Evolutionary conservation across 805 yeast genomes (phyloP).

Genomic region (Tetrapisispora nanseiensis): DNA sequence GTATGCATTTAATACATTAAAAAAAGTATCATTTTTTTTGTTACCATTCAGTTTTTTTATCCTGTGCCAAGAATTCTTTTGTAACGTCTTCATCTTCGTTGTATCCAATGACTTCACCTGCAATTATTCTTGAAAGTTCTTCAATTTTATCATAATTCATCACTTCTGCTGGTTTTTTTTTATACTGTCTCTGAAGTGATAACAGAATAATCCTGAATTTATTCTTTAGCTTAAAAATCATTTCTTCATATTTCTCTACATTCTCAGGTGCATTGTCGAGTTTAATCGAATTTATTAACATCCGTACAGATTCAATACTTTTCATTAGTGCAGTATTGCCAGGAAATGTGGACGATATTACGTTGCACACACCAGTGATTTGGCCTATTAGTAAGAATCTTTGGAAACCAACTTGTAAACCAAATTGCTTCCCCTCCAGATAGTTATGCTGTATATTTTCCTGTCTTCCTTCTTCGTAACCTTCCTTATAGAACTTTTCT

Average conservation of each 20-base stretch:
- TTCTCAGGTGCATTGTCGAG: conserved; percentile 42
- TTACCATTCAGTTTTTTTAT: conserved; percentile 23
- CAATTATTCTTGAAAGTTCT: conserved; percentile 22
- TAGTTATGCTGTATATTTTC: conserved; percentile 52
- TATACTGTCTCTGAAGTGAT: conserved; percentile 18
- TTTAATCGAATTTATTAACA: conserved; percentile 26
- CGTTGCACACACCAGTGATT: conserved; percentile 40
- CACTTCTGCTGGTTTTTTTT: conserved; percentile 7
- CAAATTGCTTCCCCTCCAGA: conserved; percentile 75
- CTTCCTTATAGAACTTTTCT: conserved; percentile 48
- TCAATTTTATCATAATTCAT: conserved; percentile 30
- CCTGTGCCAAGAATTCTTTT: conserved; percentile 11
- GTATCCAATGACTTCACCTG: conserved; percentile 26
- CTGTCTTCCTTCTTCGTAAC: conserved; percentile 59
- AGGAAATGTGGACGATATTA: conserved; percentile 28
- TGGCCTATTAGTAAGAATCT: conserved; percentile 63
- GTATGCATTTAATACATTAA: not conserved
- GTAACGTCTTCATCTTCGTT: conserved; percentile 19
- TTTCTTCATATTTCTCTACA: conserved; percentile 46
- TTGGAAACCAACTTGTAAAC: conserved; percentile 71
- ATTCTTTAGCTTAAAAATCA: conserved; percentile 47
- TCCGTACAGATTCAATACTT: conserved; percentile 17
- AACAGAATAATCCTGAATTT: conserved; percentile 46
- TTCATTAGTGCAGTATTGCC: conserved; percentile 11
- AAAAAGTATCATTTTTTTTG: no score